These are phyloP conservation scores for Chrysanthemum seticuspe DNA, from an alignment of 129 eudicot species.

Conservation along the genomic window DNA sequence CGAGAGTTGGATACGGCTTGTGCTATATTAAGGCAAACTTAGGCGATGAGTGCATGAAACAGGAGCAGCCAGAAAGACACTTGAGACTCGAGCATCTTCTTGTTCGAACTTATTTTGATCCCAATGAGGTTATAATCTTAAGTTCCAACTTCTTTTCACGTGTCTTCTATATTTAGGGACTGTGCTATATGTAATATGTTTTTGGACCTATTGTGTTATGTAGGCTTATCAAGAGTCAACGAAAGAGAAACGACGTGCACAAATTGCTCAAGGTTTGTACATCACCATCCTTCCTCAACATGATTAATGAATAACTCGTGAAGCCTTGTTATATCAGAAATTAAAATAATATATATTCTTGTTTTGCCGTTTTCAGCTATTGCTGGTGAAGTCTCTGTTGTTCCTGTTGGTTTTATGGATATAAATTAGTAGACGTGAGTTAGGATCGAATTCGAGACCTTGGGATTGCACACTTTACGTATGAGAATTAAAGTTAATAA, in stretches of 20 bases:
- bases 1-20: conserved; percentile 98
- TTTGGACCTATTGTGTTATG: conserved; percentile 10
- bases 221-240: conserved; percentile 97
- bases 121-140: conserved; percentile 64
- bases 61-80: conserved; percentile 97
- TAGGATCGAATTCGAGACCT: too few relatives aligned
- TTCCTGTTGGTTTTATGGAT: too few relatives aligned
- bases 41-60: conserved; percentile 96
- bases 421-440: too few relatives aligned
- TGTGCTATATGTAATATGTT: conserved; percentile 3
- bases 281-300: conserved; percentile 2
- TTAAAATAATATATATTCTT: neutral
- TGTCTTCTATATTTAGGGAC: conserved; percentile 2
- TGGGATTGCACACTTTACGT: too few relatives aligned
- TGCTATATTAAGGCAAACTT: conserved; percentile 95
- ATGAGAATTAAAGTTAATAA: too few relatives aligned
- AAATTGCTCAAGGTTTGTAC: conserved; percentile 84
- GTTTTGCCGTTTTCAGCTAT: conserved; percentile 53
- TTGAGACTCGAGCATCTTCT: conserved; percentile 94
- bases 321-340: neutral
- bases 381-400: conserved; percentile 92
- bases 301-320: neutral
- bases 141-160: conserved; percentile 4
- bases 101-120: conserved; percentile 98
- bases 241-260: conserved; percentile 92